These are phyloP conservation scores for Volvox africanus DNA, from an alignment of 139 green algal species.

Conservation along the genomic window DNA sequence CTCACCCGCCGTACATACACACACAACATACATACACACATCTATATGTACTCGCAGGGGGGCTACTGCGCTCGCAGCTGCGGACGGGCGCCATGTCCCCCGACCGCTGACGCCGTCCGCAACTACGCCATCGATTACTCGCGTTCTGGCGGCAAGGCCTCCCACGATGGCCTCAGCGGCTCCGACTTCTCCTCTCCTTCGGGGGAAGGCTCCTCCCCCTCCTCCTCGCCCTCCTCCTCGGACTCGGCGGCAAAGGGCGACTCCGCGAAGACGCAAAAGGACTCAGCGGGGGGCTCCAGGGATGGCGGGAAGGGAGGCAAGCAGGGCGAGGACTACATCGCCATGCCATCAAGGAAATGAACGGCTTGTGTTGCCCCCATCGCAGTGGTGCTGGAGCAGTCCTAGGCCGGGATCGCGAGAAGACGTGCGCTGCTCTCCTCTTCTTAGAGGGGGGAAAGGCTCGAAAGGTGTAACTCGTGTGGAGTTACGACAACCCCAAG, in stretches of 20 bases:
- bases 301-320: not conserved
- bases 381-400: too few species aligned
- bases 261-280: not conserved
- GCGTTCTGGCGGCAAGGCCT: not conserved
- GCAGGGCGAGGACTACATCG: constrained; percentile 33
- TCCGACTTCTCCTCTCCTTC: not conserved
- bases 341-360: constrained; percentile 5
- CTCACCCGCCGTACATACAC: too few species aligned
- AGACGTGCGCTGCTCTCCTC: too few species aligned
- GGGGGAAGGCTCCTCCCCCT: too few species aligned
- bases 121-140: not conserved
- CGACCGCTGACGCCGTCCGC: not conserved
- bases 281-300: not conserved
- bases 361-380: too few species aligned
- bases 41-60: not conserved
- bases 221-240: too few species aligned
- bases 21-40: too few species aligned
- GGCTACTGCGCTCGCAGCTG: constrained; percentile 20
- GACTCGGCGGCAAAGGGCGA: too few species aligned
- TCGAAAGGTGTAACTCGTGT: too few species aligned
- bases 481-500: too few species aligned
- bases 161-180: not conserved
- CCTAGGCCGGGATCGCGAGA: too few species aligned
- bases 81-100: constrained; percentile 26
- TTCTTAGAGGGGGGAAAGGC: too few species aligned